These are phyloP conservation scores for Ustulina deusta DNA, from an alignment of 2,329 filamentous ascomycete species.

Conservation along the genomic window DNA sequence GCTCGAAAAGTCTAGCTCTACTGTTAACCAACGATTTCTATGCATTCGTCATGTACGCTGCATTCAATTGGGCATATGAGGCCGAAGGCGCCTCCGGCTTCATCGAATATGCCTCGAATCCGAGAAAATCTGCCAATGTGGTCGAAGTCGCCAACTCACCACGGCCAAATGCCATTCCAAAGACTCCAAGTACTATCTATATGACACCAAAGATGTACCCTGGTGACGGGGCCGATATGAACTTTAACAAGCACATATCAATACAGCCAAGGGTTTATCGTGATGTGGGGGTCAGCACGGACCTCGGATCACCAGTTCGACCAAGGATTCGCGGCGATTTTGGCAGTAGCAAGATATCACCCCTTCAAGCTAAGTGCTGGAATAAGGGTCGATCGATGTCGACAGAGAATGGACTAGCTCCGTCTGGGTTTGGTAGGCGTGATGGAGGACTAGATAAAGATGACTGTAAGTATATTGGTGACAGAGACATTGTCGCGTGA, in stretches of 20 bases:
- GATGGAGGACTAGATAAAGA: background rate
- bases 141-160: background rate
- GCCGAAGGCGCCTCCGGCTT: constrained; percentile 21
- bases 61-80: constrained; percentile 37
- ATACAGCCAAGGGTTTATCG: constrained; percentile 7
- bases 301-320: background rate
- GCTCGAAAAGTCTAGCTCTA: background rate
- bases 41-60: constrained; percentile 26
- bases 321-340: background rate
- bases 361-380: background rate
- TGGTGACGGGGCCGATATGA: background rate
- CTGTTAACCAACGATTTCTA: background rate
- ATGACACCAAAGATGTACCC: constrained; percentile 14
- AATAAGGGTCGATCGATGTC: constrained; percentile 1
- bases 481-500: background rate
- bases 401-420: background rate
- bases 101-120: constrained; percentile 9
- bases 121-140: background rate
- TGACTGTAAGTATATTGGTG: constrained; percentile 3
- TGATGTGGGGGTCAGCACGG: constrained; percentile 7
- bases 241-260: constrained; percentile 4
- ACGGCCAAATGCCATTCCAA: background rate
- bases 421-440: background rate
- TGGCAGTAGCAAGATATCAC: background rate
- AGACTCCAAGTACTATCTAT: constrained; percentile 11